Conservation (phyloP, 306 rosid species). For the Fragaria ananassa region DNA sequence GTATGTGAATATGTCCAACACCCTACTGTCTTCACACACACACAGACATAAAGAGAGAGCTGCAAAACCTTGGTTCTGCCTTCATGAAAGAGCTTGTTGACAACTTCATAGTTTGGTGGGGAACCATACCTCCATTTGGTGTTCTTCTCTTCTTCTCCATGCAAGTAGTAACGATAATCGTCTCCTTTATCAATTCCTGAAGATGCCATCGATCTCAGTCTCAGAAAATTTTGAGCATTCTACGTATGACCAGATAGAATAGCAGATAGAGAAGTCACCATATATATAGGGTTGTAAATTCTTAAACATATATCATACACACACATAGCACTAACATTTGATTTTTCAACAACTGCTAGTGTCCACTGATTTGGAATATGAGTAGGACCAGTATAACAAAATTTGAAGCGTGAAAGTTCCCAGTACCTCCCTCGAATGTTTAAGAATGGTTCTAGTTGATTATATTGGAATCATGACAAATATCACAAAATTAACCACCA, state of each 20-base stretch:
- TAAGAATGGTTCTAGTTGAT: no score
- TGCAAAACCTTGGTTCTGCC: slow-evolving; percentile 54
- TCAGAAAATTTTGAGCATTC: neutral
- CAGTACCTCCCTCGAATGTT: no score
- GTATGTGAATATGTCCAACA: neutral
- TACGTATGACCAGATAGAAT: neutral
- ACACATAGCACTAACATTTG: no score
- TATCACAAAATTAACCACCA: no score
- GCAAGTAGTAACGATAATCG: slow-evolving; percentile 38
- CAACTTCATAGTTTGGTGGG: slow-evolving; percentile 51
- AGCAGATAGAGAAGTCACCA: neutral
- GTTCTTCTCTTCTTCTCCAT: slow-evolving; percentile 47
- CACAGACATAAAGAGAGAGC: neutral
- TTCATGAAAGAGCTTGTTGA: slow-evolving; percentile 56
- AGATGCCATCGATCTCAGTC: slow-evolving; percentile 27
- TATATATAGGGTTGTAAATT: neutral
- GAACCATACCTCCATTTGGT: slow-evolving; percentile 56
- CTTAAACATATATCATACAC: no score
- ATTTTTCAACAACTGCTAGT: no score
- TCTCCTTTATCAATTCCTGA: slow-evolving; percentile 29
- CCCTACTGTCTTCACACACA: neutral
- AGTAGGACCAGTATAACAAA: no score
- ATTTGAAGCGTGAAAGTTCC: no score
- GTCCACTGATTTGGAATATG: no score
- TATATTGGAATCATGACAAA: no score